Evolutionary conservation across 2,329 filamentous ascomycete genomes (phyloP).

Genomic region (Gnomoniopsis smithogilvyi): DNA sequence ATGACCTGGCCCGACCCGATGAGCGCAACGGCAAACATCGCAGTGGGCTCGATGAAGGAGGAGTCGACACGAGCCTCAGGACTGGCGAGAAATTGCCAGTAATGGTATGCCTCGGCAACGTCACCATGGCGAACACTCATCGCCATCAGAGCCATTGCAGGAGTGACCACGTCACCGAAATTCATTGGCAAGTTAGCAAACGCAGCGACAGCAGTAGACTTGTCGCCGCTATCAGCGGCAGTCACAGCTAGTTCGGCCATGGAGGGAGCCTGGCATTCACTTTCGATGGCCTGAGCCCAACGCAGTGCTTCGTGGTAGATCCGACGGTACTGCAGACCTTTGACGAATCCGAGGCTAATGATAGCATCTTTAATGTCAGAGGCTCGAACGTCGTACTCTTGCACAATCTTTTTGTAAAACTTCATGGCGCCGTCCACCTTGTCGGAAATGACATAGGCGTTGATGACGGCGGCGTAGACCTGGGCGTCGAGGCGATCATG

Average conservation of each 20-base stretch:
- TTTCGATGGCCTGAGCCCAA: constrained; percentile 65
- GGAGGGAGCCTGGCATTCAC: constrained; percentile 55
- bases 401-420: constrained; percentile 78
- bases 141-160: constrained; percentile 79
- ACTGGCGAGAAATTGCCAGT: constrained; percentile 72
- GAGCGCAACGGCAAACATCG: constrained; percentile 87
- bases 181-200: constrained; percentile 57
- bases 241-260: constrained; percentile 71
- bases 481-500: constrained; percentile 73
- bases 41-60: constrained; percentile 78
- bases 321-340: constrained; percentile 69
- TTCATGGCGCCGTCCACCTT: constrained; percentile 78
- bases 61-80: constrained; percentile 57
- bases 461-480: constrained; percentile 89
- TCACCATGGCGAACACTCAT: constrained; percentile 82
- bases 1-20: constrained; percentile 80
- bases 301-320: constrained; percentile 70
- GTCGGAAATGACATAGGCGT: constrained; percentile 80
- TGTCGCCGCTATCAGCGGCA: constrained; percentile 77
- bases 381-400: constrained; percentile 55
- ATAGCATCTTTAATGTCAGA: constrained; percentile 68
- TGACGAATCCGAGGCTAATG: constrained; percentile 71
- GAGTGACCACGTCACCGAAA: constrained; percentile 46
- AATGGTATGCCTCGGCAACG: constrained; percentile 70
- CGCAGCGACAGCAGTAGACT: constrained; percentile 63